phyloP scores from a whole-genome alignment of 1,284 basidiomycete species.

The Pascua sp. region DNA sequence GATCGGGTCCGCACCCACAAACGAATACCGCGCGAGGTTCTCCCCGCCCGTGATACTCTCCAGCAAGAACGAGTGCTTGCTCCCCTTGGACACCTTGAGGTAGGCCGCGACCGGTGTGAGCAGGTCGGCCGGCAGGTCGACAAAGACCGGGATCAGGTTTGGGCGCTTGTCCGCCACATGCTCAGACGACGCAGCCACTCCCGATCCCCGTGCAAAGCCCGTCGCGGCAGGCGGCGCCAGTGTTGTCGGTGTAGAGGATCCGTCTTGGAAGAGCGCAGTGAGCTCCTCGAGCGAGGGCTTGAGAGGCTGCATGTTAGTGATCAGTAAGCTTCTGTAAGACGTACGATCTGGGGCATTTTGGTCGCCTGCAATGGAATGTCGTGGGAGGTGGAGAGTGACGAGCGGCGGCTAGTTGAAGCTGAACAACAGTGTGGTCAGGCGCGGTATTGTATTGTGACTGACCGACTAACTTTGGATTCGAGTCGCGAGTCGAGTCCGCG shows the following conservation, averaged over 20 bases:
- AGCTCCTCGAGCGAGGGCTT: constrained; percentile 37
- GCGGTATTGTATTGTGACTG: too few relatives aligned
- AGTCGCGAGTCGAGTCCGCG: too few relatives aligned
- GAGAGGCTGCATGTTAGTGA: constrained; percentile 5
- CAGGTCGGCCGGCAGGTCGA: constrained; percentile 90
- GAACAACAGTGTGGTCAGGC: too few relatives aligned
- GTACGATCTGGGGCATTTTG: background rate
- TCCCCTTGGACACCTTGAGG: constrained; percentile 84
- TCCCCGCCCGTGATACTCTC: constrained; percentile 90
- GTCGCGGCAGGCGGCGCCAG: constrained; percentile 25
- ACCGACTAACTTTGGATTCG: too few relatives aligned
- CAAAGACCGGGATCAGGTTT: constrained; percentile 71
- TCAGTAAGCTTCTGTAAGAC: background rate
- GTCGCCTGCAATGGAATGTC: constrained; percentile 10
- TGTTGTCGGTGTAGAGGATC: constrained; percentile 35
- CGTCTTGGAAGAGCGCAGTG: constrained; percentile 27
- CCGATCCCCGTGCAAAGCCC: constrained; percentile 30
- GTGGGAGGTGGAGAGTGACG: constrained; percentile 12
- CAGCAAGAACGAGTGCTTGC: constrained; percentile 86
- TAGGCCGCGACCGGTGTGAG: constrained; percentile 97
- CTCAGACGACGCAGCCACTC: constrained; percentile 12
- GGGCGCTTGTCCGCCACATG: constrained; percentile 19
- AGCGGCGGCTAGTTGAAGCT: background rate
- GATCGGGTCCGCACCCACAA: constrained; percentile 94
- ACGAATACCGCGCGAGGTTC: constrained; percentile 88